phyloP scores from a whole-genome alignment of 805 yeast genomes.

The Wickerhamiella sergipiensis region DNA sequence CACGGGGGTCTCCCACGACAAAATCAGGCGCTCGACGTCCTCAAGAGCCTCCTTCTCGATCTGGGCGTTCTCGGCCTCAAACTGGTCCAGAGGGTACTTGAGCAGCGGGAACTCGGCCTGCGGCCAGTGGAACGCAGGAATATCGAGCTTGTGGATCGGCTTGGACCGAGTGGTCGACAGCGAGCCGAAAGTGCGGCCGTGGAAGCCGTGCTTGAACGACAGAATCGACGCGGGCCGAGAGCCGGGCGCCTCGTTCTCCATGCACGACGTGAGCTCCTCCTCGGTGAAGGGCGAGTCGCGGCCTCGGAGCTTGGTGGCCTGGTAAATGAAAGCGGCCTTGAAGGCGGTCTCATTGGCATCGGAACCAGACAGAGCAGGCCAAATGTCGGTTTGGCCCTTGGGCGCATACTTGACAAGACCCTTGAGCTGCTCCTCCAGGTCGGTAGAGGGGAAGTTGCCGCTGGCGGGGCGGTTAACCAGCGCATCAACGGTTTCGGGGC shows the following conservation, averaged over 20 bases:
- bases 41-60: slow-evolving; percentile 77
- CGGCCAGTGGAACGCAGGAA: slow-evolving; percentile 96
- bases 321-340: slow-evolving; percentile 78
- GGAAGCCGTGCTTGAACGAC: slow-evolving; percentile 83
- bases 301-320: slow-evolving; percentile 58
- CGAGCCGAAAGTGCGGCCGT: slow-evolving; percentile 87
- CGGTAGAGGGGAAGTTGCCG: slow-evolving; percentile 67
- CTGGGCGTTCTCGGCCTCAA: slow-evolving; percentile 45
- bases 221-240: slow-evolving; percentile 75
- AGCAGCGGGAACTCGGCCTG: slow-evolving; percentile 83
- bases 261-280: slow-evolving; percentile 59
- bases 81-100: slow-evolving; percentile 66
- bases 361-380: slow-evolving; percentile 76
- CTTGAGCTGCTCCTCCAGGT: slow-evolving; percentile 35
- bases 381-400: slow-evolving; percentile 56
- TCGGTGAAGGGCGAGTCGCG: slow-evolving; percentile 41
- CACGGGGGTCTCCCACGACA: slow-evolving; percentile 58
- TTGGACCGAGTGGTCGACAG: slow-evolving; percentile 86
- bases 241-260: slow-evolving; percentile 79
- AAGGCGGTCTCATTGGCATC: slow-evolving; percentile 83
- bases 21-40: slow-evolving; percentile 58
- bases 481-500: slow-evolving; percentile 58
- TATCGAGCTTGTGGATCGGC: slow-evolving; percentile 77
- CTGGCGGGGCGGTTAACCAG: slow-evolving; percentile 73
- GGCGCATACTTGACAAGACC: slow-evolving; percentile 66